Conservation (phyloP, 73 alveolate species). For the Symbiodinium pilosum region DNA sequence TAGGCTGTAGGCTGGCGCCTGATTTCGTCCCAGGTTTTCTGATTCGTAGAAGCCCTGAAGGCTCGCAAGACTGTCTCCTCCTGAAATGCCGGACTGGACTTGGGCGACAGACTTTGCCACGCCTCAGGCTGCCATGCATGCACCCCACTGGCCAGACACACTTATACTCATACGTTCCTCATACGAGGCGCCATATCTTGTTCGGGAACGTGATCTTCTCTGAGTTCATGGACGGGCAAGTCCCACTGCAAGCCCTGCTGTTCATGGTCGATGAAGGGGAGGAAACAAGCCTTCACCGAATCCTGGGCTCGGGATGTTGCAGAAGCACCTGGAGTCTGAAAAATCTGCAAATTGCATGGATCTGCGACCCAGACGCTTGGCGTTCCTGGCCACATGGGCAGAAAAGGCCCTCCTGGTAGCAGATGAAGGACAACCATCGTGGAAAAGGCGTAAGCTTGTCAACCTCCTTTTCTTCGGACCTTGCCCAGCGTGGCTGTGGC, state of each 20-base stretch:
- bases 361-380: conserved; percentile 30
- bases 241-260: background rate
- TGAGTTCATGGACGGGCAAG: background rate
- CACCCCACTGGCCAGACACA: too few relatives aligned
- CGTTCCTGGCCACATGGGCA: conserved; percentile 43
- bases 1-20: conserved; percentile 18
- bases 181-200: too few relatives aligned
- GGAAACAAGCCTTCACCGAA: background rate
- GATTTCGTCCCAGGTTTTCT: conserved; percentile 88
- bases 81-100: conserved; percentile 62
- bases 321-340: background rate
- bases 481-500: too few relatives aligned
- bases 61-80: conserved; percentile 38
- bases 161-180: too few relatives aligned
- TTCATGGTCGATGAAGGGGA: conserved; percentile 1
- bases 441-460: conserved; percentile 76
- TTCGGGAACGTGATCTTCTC: background rate
- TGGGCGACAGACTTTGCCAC: conserved; percentile 41
- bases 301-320: background rate
- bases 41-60: conserved; percentile 53
- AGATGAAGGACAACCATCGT: conserved; percentile 67
- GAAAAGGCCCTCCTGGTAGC: conserved; percentile 78
- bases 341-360: too few relatives aligned
- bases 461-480: conserved; percentile 59
- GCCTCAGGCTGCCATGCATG: too few relatives aligned